Evolutionary conservation across 257 asterid genomes (phyloP), one percentile per base, ranked within the genome.

Genomic region (Solanum medicagineum): DNA sequence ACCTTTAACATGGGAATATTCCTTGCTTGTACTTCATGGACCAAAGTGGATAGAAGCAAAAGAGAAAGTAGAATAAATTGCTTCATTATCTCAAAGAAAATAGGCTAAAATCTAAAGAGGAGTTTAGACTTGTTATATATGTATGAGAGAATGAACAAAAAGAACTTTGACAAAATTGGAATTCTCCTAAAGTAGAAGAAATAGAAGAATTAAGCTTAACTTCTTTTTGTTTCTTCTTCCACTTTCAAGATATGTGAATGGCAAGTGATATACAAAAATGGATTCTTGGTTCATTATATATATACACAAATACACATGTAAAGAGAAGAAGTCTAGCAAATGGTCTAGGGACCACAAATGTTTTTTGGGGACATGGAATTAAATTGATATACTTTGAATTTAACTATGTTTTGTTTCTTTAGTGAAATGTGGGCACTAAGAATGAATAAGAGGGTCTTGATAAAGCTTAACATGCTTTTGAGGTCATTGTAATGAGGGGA

Each of bases 11-110:
- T 85, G 40, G 85, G 88, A 47, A 81, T 85, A 65, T 69, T 65
- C 88, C 86, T 88, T 24, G 93, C 91, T 87, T 89, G 91, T 88
- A 88, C 91, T 86, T 88, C 91, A 87, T 88, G 92, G 81, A 86
- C 60, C 20, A 91, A 87, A 77, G 85, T 81, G 65, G 93, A 89
- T 7, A 90, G 89, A 86, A 93, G 88, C 51, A 92, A 86, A 79
- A 90, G 86, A 73, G 84, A 83, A 80, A 89, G 71, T 42, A 93
- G 49, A 81, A 88, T 17, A 66, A 83, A 62, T 57, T 89, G 83
- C 91, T 69, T 90, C 97, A 93, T 94, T 11, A 70, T 83, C 75
- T 24, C 53, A 66, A 81, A 55, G 81, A 75, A 14, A 32, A 87
- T 19, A 51, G 60, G 82, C 29, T 62, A 49, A 47, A 36, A 55